A percentile compares a stretch with the other conserved stretches of the same genome.
These are phyloP conservation scores for Pneumocystis carinii DNA, from an alignment of 1,139 yeast genomes.

Conservation along the genomic window DNA sequence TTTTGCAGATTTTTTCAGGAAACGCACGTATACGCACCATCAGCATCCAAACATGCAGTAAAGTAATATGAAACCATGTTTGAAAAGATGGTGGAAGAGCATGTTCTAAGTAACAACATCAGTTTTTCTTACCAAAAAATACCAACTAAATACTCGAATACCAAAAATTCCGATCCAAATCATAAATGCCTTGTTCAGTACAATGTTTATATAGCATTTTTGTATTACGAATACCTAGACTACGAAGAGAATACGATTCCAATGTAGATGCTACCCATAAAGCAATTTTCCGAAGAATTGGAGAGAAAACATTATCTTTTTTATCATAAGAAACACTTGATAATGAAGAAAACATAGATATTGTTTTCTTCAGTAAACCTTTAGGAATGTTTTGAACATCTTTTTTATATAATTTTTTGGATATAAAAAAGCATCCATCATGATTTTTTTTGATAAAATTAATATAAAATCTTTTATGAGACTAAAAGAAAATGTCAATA, in stretches of 20 bases:
- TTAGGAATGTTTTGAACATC: neutral
- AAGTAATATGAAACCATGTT: slow-evolving; percentile 88
- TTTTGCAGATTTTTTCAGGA: slow-evolving; percentile 77
- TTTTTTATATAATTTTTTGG: neutral
- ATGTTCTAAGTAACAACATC: slow-evolving; percentile 8
- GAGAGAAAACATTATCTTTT: neutral
- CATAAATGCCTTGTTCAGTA: neutral
- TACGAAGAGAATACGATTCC: neutral
- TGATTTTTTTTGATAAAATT: neutral
- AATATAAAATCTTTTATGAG: neutral
- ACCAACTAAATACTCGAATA: neutral
- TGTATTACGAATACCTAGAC: neutral
- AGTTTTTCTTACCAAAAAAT: neutral
- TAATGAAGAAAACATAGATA: neutral
- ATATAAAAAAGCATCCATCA: neutral
- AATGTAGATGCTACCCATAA: neutral
- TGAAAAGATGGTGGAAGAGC: slow-evolving; percentile 74
- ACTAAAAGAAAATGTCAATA: neutral
- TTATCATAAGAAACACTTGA: neutral
- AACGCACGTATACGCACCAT: slow-evolving; percentile 90
- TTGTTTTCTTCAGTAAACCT: neutral
- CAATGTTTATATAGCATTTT: neutral
- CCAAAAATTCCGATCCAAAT: neutral
- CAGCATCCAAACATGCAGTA: slow-evolving; percentile 83
- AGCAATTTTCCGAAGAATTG: neutral